These are phyloP conservation scores for Fusarium subglutinans DNA, from an alignment of 2,329 filamentous ascomycete species.

Conservation along the genomic window DNA sequence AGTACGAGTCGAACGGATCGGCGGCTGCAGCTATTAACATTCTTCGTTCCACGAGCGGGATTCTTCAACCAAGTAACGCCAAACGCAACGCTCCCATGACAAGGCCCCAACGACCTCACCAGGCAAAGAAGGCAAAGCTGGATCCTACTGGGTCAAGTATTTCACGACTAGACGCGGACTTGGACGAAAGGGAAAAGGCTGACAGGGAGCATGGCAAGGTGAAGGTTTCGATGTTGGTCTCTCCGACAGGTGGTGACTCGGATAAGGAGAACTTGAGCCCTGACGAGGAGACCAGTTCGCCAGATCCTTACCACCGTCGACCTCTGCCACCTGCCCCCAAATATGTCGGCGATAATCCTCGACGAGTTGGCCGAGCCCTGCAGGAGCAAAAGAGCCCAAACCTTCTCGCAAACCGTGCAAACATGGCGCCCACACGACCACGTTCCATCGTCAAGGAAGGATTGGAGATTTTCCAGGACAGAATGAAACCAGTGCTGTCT, in stretches of 20 bases:
- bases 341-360: slow-evolving; percentile 44
- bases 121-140: slow-evolving; percentile 70
- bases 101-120: slow-evolving; percentile 45
- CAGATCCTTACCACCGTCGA: slow-evolving; percentile 44
- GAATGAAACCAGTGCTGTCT: slow-evolving; percentile 41
- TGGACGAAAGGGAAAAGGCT: slow-evolving; percentile 42
- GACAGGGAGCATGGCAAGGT: slow-evolving; percentile 45
- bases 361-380: slow-evolving; percentile 54
- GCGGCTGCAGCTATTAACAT: slow-evolving; percentile 84
- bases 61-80: slow-evolving; percentile 64
- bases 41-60: slow-evolving; percentile 72
- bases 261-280: slow-evolving; percentile 94
- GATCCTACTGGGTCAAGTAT: slow-evolving; percentile 69
- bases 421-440: slow-evolving; percentile 53
- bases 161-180: slow-evolving; percentile 64
- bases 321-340: slow-evolving; percentile 49
- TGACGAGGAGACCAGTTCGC: slow-evolving; percentile 57
- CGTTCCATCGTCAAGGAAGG: slow-evolving; percentile 46
- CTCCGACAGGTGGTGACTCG: slow-evolving; percentile 67
- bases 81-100: slow-evolving; percentile 69
- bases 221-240: slow-evolving; percentile 53
- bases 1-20: slow-evolving; percentile 81
- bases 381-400: slow-evolving; percentile 51
- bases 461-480: slow-evolving; percentile 65
- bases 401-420: slow-evolving; percentile 50